A percentile compares a stretch with the other conserved stretches of the same genome.
phyloP scores from a whole-genome alignment of 805 yeast genomes.

The Ogataea ramenticola region DNA sequence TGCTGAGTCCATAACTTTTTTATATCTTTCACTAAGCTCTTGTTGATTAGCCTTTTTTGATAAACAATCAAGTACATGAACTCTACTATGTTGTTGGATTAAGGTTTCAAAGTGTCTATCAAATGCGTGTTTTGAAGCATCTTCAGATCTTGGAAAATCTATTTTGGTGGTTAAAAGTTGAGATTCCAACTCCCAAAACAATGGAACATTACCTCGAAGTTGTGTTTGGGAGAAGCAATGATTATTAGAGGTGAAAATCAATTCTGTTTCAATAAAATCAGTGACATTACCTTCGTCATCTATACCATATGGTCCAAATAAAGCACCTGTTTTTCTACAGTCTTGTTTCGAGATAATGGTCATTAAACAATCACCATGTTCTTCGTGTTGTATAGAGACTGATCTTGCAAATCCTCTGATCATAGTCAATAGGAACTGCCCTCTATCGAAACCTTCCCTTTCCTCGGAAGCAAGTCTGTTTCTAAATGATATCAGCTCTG shows the following conservation, averaged over 20 bases:
- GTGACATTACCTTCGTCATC: constrained; percentile 50
- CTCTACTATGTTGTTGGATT: constrained; percentile 40
- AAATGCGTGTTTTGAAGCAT: constrained; percentile 47
- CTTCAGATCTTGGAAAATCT: constrained; percentile 43
- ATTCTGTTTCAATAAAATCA: constrained; percentile 46
- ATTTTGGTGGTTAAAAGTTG: constrained; percentile 37
- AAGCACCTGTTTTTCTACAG: constrained; percentile 33
- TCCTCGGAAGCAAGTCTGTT: constrained; percentile 34
- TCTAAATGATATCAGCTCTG: constrained; percentile 39
- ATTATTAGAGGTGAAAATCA: constrained; percentile 34
- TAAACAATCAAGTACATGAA: constrained; percentile 42
- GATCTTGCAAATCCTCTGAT: constrained; percentile 45
- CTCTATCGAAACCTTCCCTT: constrained; percentile 32
- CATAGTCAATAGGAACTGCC: constrained; percentile 40
- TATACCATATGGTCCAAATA: constrained; percentile 52
- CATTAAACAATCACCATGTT: constrained; percentile 31
- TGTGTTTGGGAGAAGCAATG: constrained; percentile 38
- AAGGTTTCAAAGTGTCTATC: constrained; percentile 41
- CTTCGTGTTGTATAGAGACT: constrained; percentile 16
- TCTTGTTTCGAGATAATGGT: constrained; percentile 48
- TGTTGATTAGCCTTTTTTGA: constrained; percentile 36
- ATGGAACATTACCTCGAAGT: constrained; percentile 47
- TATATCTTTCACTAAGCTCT: constrained; percentile 34
- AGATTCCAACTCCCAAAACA: constrained; percentile 45
- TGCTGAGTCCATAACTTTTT: constrained; percentile 16